Conservation (phyloP, 352 stramenopile species). For the Pseudoperonospora humuli region DNA sequence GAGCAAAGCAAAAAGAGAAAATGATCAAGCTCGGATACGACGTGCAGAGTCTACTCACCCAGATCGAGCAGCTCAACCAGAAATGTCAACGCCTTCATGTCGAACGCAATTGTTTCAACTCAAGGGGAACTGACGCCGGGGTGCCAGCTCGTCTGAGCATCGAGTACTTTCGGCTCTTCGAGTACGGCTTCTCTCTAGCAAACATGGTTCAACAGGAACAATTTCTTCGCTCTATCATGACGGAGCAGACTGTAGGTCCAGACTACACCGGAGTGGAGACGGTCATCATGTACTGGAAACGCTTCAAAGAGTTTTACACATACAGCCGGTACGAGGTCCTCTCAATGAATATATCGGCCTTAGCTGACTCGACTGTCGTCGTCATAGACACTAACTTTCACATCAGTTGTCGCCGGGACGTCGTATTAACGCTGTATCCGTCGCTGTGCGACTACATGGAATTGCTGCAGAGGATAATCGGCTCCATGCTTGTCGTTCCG, state of each 20-base stretch:
- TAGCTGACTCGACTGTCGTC: conserved; percentile 39
- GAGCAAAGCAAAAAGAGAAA: conserved; percentile 56
- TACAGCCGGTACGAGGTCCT: conserved; percentile 28
- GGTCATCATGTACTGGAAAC: conserved; percentile 37
- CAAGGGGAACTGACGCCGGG: conserved; percentile 19
- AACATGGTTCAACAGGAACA: conserved; percentile 27
- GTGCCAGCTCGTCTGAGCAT: conserved; percentile 28
- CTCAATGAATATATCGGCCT: conserved; percentile 24
- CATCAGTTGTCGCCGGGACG: conserved; percentile 33
- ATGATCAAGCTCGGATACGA: conserved; percentile 32
- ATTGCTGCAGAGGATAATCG: conserved; percentile 43
- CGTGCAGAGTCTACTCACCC: conserved; percentile 26
- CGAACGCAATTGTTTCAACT: conserved; percentile 28
- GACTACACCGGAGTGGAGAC: conserved; percentile 44
- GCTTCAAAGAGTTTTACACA: conserved; percentile 36
- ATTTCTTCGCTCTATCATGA: conserved; percentile 53
- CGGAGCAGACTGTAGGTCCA: conserved; percentile 27
- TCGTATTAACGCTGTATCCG: conserved; percentile 38
- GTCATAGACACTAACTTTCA: conserved; percentile 31
- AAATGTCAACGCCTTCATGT: conserved; percentile 22
- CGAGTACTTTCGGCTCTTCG: conserved; percentile 52
- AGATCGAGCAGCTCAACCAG: conserved; percentile 33
- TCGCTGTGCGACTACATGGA: conserved; percentile 30
- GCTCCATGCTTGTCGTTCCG: conserved; percentile 27
- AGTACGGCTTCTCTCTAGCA: conserved; percentile 31